Base-by-base conservation (phyloP, 805 yeast species). In the Maudiozyma barnettii region DNA sequence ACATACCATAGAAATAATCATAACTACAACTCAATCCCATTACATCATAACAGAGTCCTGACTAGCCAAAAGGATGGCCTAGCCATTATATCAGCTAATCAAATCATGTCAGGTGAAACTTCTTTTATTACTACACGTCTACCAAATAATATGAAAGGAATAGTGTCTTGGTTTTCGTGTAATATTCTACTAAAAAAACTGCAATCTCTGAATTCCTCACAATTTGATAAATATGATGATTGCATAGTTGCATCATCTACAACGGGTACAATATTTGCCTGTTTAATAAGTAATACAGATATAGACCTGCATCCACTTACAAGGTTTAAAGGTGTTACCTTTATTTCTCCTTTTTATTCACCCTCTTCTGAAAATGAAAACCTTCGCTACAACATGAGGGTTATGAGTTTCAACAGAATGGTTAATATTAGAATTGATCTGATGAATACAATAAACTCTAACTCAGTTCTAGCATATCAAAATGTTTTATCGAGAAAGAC, bases 41-140 rank as follows among this genome's bases (percentile, higher is more conserved):
- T 23, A 54, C 58, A 13, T 38, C 43, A 14, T 4, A 53, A 55
- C 37, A 53, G 49, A 35, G 45, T 50, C 13, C 31, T 62, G 9
- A 46, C 52, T 1, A 55, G 52, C 35, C 48, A 56, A 4, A 45
- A 41, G 8, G 48, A 43, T 5, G 42, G 45, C 4, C 38, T 58
- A 10, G 45, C 51, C 2, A 26, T 60, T 2, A 49, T 61, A 2
- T 55, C 61, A 8, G 61, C 63, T 2, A 58, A 56, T 39, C 65
- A 63, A 48, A 51, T 63, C 2, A 54, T 60, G 53, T 61, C 65
- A 1, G 67, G 65, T 1, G 65, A 63, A 39, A 51, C 58, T 0
- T 40, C 46, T 14, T 59, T 55, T 37, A 22, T 30, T 4, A 43
- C 37, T 2, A 47, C 50, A 9, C 47, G 52, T 12, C 22, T 48